Evolutionary conservation across 768 basidiomycete species (phyloP).

Genomic region (Arthromyces matolae): DNA sequence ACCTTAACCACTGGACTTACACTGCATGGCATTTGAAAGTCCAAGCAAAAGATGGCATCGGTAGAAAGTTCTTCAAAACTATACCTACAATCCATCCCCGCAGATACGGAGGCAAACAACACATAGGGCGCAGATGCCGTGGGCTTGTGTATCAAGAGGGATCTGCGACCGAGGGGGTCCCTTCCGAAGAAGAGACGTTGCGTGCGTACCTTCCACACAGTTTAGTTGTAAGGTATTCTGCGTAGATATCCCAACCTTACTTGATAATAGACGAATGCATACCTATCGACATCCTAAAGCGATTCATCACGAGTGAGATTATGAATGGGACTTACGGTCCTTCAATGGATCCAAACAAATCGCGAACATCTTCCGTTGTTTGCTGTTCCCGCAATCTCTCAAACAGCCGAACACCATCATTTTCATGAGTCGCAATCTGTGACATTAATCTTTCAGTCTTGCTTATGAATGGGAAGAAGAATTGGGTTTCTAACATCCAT

Average conservation of each 20-base stretch:
- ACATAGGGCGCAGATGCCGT: slow-evolving; percentile 46
- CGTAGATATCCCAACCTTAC: slow-evolving; percentile 33
- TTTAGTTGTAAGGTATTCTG: background rate
- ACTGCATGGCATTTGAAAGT: slow-evolving; percentile 26
- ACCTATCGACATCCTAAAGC: slow-evolving; percentile 53
- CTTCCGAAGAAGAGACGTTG: slow-evolving; percentile 65
- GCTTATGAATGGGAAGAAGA: too few species aligned
- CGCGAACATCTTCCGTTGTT: slow-evolving; percentile 40
- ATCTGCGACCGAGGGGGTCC: slow-evolving; percentile 83
- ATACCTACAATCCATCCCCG: slow-evolving; percentile 42
- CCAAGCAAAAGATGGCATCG: slow-evolving; percentile 51
- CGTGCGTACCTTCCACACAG: slow-evolving; percentile 35
- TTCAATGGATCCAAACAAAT: slow-evolving; percentile 60
- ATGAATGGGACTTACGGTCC: slow-evolving; percentile 64
- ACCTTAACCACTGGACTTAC: background rate
- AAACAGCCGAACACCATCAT: slow-evolving; percentile 64
- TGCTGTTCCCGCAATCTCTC: slow-evolving; percentile 28
- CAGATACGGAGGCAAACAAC: slow-evolving; percentile 63
- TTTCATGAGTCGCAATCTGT: slow-evolving; percentile 59
- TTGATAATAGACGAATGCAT: slow-evolving; percentile 78
- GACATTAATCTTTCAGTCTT: too few species aligned
- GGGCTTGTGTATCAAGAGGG: slow-evolving; percentile 71
- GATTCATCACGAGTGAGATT: too few species aligned
- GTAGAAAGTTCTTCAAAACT: slow-evolving; percentile 63
- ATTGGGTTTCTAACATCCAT: slow-evolving; percentile 59